Conservation (phyloP, 2,329 filamentous ascomycete genomes). For the Colletotrichum sojae region DNA sequence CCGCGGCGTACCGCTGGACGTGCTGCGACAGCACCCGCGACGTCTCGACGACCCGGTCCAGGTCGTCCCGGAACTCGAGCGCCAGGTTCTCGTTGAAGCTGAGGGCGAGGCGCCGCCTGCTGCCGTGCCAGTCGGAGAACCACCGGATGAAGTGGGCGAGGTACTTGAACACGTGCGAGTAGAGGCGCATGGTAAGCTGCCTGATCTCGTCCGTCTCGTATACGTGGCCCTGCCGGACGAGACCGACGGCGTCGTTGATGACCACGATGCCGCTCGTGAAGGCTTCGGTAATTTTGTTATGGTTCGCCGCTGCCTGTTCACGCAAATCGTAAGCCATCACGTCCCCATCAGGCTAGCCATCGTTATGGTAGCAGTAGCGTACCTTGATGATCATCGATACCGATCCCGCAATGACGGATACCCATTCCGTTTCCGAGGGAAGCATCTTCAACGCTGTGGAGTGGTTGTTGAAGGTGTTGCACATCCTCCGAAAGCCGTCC, state of each 20-base stretch:
- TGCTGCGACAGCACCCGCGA: not conserved
- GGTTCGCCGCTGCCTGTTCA: constrained; percentile 40
- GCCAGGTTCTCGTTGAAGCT: constrained; percentile 41
- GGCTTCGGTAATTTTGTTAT: constrained; percentile 38
- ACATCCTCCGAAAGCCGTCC: constrained; percentile 36
- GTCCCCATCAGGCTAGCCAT: not conserved
- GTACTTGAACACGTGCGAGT: constrained; percentile 40
- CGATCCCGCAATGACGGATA: constrained; percentile 33
- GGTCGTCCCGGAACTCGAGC: constrained; percentile 28
- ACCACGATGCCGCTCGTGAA: constrained; percentile 39
- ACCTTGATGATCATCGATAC: constrained; percentile 42
- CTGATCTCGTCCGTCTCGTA: constrained; percentile 26
- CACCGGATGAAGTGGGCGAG: constrained; percentile 42
- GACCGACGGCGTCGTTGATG: constrained; percentile 41
- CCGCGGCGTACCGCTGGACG: not conserved
- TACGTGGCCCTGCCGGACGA: constrained; percentile 30
- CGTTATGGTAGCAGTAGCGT: not conserved
- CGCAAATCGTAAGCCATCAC: too few species aligned
- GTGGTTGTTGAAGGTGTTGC: constrained; percentile 41
- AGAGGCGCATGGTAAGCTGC: constrained; percentile 40
- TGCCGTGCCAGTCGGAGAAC: constrained; percentile 31
- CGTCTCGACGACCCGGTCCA: not conserved
- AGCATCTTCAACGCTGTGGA: constrained; percentile 40
- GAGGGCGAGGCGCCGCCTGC: constrained; percentile 33
- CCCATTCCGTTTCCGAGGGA: constrained; percentile 38